phyloP scores from a whole-genome alignment of 495 filamentous ascomycete genomes.

The Monascus purpureus region DNA sequence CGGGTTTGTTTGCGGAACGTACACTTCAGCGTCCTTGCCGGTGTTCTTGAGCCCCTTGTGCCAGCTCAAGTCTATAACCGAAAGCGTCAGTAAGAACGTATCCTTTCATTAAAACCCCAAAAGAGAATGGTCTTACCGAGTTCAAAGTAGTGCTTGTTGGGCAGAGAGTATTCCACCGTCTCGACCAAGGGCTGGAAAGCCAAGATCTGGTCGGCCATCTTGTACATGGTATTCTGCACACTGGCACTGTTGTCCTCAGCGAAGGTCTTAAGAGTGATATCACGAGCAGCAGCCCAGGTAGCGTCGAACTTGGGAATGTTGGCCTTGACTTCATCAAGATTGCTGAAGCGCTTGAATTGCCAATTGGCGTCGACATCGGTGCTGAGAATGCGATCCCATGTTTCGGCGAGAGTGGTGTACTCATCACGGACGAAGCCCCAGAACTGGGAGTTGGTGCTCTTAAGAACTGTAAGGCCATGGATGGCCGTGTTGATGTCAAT shows the following conservation, averaged over 20 bases:
- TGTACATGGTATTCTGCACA: slow-evolving; percentile 97
- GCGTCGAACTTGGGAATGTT: slow-evolving; percentile 55
- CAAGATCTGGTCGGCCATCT: slow-evolving; percentile 87
- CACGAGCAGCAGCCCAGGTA: slow-evolving; percentile 60
- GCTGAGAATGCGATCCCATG: slow-evolving; percentile 86
- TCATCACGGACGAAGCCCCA: slow-evolving; percentile 86
- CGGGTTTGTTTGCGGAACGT: slow-evolving; percentile 79
- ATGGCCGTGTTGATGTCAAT: slow-evolving; percentile 62
- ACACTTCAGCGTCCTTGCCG: slow-evolving; percentile 91
- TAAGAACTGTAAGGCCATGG: slow-evolving; percentile 71
- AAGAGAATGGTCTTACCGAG: slow-evolving; percentile 55
- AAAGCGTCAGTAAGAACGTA: slow-evolving; percentile 9
- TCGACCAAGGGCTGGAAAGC: slow-evolving; percentile 56
- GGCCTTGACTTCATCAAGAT: slow-evolving; percentile 52
- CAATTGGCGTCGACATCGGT: slow-evolving; percentile 81
- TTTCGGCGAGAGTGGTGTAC: slow-evolving; percentile 80
- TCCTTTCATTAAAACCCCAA: too few relatives aligned
- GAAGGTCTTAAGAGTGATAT: slow-evolving; percentile 81
- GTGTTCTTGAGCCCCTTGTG: slow-evolving; percentile 96
- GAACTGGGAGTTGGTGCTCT: slow-evolving; percentile 95
- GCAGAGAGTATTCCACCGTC: slow-evolving; percentile 67
- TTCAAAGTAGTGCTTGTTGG: slow-evolving; percentile 98
- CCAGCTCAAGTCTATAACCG: slow-evolving; percentile 68
- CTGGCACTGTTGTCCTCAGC: slow-evolving; percentile 83
- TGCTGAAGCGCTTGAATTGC: slow-evolving; percentile 63